A percentile compares a stretch with the other conserved stretches of the same genome.
These are phyloP conservation scores for Dioszegia crocea DNA, from an alignment of 768 basidiomycete genomes.

Conservation along the genomic window DNA sequence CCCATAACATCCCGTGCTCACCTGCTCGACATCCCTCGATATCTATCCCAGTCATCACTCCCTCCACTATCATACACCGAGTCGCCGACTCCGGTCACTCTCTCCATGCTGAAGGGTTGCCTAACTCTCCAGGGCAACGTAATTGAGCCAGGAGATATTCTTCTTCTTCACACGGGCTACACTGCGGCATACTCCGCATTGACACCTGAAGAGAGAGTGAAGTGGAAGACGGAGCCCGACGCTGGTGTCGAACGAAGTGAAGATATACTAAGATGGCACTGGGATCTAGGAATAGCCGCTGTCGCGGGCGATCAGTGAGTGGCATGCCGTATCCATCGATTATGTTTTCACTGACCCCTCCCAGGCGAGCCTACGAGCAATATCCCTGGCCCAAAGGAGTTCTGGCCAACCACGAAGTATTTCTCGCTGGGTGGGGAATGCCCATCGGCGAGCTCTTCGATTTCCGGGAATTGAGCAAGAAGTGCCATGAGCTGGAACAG, in stretches of 20 bases:
- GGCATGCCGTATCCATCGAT: too few relatives aligned
- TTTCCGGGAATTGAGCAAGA: conserved; percentile 15
- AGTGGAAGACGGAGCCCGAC: neutral
- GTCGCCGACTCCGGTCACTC: conserved; percentile 10
- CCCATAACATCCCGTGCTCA: conserved; percentile 33
- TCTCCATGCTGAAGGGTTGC: conserved; percentile 12
- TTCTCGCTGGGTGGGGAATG: conserved; percentile 31
- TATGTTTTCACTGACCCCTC: neutral
- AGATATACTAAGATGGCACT: conserved; percentile 28
- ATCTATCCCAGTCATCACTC: conserved; percentile 12
- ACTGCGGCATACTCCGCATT: conserved; percentile 17
- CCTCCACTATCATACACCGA: conserved; percentile 16
- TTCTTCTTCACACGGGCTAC: conserved; percentile 29
- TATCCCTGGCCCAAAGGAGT: conserved; percentile 12
- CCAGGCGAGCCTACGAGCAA: conserved; percentile 17
- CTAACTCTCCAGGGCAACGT: conserved; percentile 3
- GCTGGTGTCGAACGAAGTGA: conserved; percentile 14
- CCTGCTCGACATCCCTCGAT: conserved; percentile 24
- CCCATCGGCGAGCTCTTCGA: conserved; percentile 35
- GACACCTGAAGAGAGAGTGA: conserved; percentile 7
- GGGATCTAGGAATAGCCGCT: conserved; percentile 28
- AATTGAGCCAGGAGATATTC: conserved; percentile 23
- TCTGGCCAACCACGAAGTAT: conserved; percentile 22
- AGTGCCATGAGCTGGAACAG: conserved; percentile 16
- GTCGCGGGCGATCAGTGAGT: conserved; percentile 27